Evolutionary conservation across 148 eudicot genomes (phyloP).

Genomic region (Rhododendron simsii): DNA sequence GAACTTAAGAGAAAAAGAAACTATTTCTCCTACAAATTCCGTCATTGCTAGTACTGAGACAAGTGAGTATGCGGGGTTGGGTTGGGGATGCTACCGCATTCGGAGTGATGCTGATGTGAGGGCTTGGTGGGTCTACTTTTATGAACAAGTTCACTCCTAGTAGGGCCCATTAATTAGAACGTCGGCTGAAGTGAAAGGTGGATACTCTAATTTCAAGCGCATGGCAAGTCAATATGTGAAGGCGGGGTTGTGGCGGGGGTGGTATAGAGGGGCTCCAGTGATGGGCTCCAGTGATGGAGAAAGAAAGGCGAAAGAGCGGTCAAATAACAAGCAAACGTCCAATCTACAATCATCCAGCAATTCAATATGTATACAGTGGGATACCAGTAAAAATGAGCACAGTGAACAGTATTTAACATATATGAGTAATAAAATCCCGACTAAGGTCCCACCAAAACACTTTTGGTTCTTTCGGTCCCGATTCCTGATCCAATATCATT

Average conservation of each 20-base stretch:
- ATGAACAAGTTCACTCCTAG: not conserved
- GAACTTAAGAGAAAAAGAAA: not conserved
- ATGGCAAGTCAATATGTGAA: not conserved
- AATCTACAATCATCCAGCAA: not conserved
- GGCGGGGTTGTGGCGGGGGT: too few species aligned
- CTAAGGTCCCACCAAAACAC: not conserved
- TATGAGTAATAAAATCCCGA: not conserved
- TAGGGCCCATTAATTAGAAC: too few species aligned
- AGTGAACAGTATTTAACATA: not conserved
- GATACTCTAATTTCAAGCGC: not conserved
- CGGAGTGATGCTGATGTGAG: too few species aligned
- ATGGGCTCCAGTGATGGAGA: too few species aligned
- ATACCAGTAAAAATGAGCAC: not conserved
- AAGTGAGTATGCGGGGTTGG: not conserved
- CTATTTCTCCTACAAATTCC: not conserved
- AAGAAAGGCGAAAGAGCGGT: too few species aligned
- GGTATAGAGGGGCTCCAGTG: too few species aligned
- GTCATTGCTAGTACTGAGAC: not conserved
- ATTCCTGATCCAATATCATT: not conserved
- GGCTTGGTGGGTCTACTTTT: too few species aligned
- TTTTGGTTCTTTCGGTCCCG: not conserved
- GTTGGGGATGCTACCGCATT: not conserved
- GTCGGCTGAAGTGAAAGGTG: not conserved
- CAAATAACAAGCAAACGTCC: not conserved
- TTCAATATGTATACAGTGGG: not conserved